Evolutionary conservation across 78 protist species (phyloP).

Genomic region (Thecamonas trahens): DNA sequence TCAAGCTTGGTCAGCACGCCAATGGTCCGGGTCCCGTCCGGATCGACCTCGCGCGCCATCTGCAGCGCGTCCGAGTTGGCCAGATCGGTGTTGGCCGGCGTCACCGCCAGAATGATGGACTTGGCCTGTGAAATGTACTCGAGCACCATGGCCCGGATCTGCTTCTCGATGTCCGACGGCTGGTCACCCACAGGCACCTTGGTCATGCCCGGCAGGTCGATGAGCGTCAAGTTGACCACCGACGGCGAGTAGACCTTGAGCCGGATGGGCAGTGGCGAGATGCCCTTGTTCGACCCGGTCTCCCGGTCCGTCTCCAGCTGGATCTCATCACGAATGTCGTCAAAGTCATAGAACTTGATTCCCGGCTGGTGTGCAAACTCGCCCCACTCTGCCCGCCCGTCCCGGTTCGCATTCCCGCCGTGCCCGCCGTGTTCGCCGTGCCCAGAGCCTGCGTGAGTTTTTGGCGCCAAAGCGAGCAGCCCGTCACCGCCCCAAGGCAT

Average conservation of each 20-base stretch:
- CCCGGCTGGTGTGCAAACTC: constrained; percentile 72
- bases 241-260: constrained; percentile 76
- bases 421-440: too few relatives aligned
- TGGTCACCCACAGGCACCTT: constrained; percentile 82
- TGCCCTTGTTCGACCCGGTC: constrained; percentile 61
- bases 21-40: constrained; percentile 74
- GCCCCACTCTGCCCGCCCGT: constrained; percentile 67
- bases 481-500: too few relatives aligned
- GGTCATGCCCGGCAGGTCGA: constrained; percentile 97
- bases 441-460: too few relatives aligned
- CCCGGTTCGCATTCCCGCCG: too few relatives aligned
- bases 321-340: constrained; percentile 55
- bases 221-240: constrained; percentile 89
- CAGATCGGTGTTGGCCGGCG: constrained; percentile 90
- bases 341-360: constrained; percentile 56
- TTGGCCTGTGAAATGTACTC: constrained; percentile 59
- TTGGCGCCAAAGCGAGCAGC: too few relatives aligned
- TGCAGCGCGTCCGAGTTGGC: constrained; percentile 89
- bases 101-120: constrained; percentile 88
- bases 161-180: constrained; percentile 80
- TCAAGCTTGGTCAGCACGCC: constrained; percentile 94
- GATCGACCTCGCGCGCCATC: constrained; percentile 79
- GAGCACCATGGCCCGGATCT: constrained; percentile 60
- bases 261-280: constrained; percentile 75
- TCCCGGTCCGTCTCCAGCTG: constrained; percentile 63